A percentile compares a stretch with the other conserved stretches of the same genome.
These are phyloP conservation scores for Rhizopogon parksii DNA, from an alignment of 1,284 basidiomycete genomes.

Conservation along the genomic window DNA sequence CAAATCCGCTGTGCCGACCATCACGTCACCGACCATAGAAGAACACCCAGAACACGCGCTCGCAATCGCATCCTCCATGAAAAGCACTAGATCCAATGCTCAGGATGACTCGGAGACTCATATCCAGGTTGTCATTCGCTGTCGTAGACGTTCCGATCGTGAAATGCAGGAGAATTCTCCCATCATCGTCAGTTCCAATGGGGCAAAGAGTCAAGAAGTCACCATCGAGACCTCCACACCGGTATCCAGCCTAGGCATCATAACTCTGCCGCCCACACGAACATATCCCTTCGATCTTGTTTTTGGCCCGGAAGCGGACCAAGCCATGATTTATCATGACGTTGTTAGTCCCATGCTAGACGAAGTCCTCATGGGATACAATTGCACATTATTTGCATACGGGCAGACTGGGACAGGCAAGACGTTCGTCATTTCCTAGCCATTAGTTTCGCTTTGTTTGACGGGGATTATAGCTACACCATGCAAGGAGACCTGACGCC, in stretches of 20 bases:
- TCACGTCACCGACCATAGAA: conserved; percentile 14
- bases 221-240: conserved; percentile 73
- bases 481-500: conserved; percentile 90
- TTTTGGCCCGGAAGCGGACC: conserved; percentile 96
- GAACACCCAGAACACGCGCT: conserved; percentile 15
- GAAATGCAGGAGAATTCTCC: conserved; percentile 79
- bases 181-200: conserved; percentile 71
- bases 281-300: conserved; percentile 92
- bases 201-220: conserved; percentile 67
- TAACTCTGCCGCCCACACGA: conserved; percentile 62
- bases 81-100: conserved; percentile 11
- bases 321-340: conserved; percentile 89
- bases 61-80: conserved; percentile 18
- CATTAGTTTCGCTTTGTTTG: conserved; percentile 5
- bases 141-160: conserved; percentile 73
- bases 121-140: conserved; percentile 90
- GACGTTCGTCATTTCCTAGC: conserved; percentile 61
- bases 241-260: conserved; percentile 55
- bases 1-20: conserved; percentile 11
- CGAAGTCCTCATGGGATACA: conserved; percentile 92
- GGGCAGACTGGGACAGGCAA: conserved; percentile 99
- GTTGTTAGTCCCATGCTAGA: conserved; percentile 91
- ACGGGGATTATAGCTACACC: conserved; percentile 58
- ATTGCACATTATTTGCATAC: conserved; percentile 98
- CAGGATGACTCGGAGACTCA: conserved; percentile 57